Percentiles rank a stretch among this genome's conserved stretches.
Evolutionary conservation across 2,329 filamentous ascomycete genomes (phyloP).

Genomic region (Botrytis sinoallii): DNA sequence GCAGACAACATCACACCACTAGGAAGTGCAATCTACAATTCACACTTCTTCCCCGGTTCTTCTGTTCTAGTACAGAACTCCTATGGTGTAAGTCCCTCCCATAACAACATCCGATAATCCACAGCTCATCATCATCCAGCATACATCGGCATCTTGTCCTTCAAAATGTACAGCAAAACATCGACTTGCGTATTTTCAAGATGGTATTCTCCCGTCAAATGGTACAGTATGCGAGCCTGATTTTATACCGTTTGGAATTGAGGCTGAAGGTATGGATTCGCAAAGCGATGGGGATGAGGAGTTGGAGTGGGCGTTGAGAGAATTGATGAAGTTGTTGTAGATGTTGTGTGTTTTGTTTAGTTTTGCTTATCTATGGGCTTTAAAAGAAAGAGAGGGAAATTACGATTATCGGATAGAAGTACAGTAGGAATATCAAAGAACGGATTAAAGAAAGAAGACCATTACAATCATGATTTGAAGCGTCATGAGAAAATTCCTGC

Average conservation of each 20-base stretch:
- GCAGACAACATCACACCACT: slow-evolving; percentile 41
- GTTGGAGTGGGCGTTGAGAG: neutral
- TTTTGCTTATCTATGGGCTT: neutral
- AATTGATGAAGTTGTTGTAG: slow-evolving; percentile 2
- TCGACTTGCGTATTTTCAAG: neutral
- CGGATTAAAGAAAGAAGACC: neutral
- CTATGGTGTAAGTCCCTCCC: neutral
- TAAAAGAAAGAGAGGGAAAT: neutral
- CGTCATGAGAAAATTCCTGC: neutral
- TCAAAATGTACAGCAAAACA: slow-evolving; percentile 2
- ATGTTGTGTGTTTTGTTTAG: neutral
- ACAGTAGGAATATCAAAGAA: neutral
- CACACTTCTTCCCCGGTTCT: neutral
- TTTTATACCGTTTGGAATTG: neutral
- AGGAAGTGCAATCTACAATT: slow-evolving; percentile 29
- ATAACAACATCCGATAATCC: neutral
- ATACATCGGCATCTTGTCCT: neutral
- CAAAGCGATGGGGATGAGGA: neutral
- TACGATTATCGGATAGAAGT: neutral
- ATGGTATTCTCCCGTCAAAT: neutral
- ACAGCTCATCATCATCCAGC: neutral
- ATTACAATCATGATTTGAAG: neutral
- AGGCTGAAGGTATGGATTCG: neutral
- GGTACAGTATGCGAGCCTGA: neutral
- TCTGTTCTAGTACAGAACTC: neutral